Conservation (phyloP, 2,329 filamentous ascomycete species). For the Didymella pomorum region DNA sequence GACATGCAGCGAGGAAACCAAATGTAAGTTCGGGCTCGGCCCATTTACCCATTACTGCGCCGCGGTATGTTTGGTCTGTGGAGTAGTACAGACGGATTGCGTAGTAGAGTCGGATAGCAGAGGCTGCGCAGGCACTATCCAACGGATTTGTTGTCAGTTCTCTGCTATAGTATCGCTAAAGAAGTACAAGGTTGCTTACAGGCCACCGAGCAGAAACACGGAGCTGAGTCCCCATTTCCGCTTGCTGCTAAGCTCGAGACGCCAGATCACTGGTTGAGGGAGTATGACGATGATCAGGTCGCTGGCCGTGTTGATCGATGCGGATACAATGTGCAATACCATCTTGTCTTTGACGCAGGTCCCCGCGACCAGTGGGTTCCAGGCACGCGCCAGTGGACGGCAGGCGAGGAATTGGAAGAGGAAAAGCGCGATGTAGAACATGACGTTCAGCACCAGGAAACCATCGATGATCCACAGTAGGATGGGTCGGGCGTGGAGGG, state of each 20-base stretch:
- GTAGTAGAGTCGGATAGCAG: slow-evolving; percentile 25
- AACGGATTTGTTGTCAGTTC: too few relatives aligned
- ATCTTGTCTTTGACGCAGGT: slow-evolving; percentile 23
- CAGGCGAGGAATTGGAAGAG: slow-evolving; percentile 31
- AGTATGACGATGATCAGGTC: slow-evolving; percentile 30
- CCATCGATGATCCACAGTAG: slow-evolving; percentile 19
- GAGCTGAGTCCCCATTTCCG: slow-evolving; percentile 24
- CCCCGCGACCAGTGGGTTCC: slow-evolving; percentile 24
- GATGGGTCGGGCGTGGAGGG: slow-evolving; percentile 4
- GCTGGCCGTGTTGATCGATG: slow-evolving; percentile 29
- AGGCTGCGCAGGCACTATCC: slow-evolving; percentile 21
- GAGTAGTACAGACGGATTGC: slow-evolving; percentile 16
- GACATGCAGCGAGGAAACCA: slow-evolving; percentile 27
- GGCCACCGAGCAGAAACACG: slow-evolving; percentile 24
- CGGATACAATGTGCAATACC: slow-evolving; percentile 27
- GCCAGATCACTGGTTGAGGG: slow-evolving; percentile 31
- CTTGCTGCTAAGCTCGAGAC: slow-evolving; percentile 19
- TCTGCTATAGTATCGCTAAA: too few relatives aligned
- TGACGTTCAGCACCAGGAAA: slow-evolving; percentile 25
- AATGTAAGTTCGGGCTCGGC: slow-evolving; percentile 25
- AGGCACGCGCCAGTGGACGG: slow-evolving; percentile 25
- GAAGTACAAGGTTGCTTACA: slow-evolving; percentile 24
- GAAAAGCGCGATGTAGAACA: slow-evolving; percentile 28
- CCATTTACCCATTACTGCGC: slow-evolving; percentile 29
- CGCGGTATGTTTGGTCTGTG: slow-evolving; percentile 24